phyloP scores from a whole-genome alignment of 192 early-diverging fungal species.

The Coemansia sp. region DNA sequence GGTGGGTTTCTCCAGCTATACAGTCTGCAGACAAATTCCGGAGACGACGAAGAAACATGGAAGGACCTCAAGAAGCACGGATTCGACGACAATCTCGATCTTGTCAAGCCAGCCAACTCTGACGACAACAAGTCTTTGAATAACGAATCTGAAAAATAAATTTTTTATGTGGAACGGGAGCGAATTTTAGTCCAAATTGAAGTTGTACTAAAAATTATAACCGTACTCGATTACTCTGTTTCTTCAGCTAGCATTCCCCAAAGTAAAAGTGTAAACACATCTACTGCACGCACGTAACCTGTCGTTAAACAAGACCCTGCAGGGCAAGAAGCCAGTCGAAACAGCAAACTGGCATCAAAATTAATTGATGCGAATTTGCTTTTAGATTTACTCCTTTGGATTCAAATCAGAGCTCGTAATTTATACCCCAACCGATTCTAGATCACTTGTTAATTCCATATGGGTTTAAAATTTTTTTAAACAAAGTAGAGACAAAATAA shows the following conservation, averaged over 20 bases:
- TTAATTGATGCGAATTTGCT: not conserved
- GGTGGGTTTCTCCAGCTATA: conserved; percentile 83
- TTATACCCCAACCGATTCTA: not conserved
- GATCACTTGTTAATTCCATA: no score
- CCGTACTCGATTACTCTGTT: conserved; percentile 17
- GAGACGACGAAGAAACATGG: conserved; percentile 71
- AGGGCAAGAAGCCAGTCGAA: conserved; percentile 5
- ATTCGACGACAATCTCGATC: conserved; percentile 30
- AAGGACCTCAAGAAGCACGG: conserved; percentile 67
- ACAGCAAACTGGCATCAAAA: not conserved
- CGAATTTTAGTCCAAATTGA: conserved; percentile 16
- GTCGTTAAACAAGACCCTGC: not conserved
- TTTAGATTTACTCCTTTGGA: no score
- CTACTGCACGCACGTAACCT: not conserved
- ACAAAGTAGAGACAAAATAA: conserved; percentile 3
- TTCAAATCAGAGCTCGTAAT: not conserved
- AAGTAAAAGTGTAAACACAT: not conserved
- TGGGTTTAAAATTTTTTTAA: not conserved
- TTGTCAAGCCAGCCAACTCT: not conserved
- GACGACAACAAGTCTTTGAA: not conserved
- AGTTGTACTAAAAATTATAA: conserved; percentile 14
- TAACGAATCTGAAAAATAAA: not conserved
- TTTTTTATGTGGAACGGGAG: conserved; percentile 30
- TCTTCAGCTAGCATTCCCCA: conserved; percentile 13
- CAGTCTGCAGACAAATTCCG: conserved; percentile 63